phyloP scores from a whole-genome alignment of 2,329 filamentous ascomycete species.

The Chaetothyriales sp. region DNA sequence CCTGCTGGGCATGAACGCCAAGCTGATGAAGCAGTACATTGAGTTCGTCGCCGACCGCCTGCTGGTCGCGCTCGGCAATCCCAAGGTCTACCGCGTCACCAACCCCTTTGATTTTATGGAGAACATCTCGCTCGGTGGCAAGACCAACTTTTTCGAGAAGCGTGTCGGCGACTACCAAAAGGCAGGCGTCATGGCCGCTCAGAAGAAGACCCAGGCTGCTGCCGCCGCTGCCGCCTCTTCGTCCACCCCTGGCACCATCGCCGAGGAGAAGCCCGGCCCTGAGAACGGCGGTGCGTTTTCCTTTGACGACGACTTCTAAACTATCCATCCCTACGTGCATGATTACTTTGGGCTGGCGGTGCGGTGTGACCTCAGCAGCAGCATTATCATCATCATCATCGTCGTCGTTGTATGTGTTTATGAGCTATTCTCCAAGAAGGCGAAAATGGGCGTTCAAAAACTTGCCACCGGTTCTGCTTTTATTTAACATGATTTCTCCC shows the following conservation, averaged over 20 bases:
- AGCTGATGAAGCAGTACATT: constrained; percentile 98
- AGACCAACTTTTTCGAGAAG: constrained; percentile 99
- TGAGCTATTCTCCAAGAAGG: not conserved
- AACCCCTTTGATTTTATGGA: constrained; percentile 99
- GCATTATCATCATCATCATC: not conserved
- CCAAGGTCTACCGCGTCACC: constrained; percentile 79
- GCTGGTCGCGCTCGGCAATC: constrained; percentile 80
- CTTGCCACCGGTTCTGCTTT: not conserved
- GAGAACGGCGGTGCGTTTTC: constrained; percentile 56
- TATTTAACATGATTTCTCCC: too few relatives aligned
- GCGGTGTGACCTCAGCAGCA: too few relatives aligned
- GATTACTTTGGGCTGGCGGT: too few relatives aligned
- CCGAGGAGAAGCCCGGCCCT: constrained; percentile 21
- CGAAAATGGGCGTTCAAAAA: not conserved
- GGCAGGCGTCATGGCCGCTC: constrained; percentile 93
- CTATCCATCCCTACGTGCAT: not conserved
- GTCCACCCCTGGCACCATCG: constrained; percentile 36
- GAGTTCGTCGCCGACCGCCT: constrained; percentile 98
- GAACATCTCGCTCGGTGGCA: constrained; percentile 95
- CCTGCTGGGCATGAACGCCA: constrained; percentile 93
- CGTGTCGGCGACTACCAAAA: constrained; percentile 99
- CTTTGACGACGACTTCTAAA: constrained; percentile 96
- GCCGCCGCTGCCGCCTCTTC: constrained; percentile 38
- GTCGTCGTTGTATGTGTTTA: not conserved
- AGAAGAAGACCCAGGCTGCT: constrained; percentile 59